These are phyloP conservation scores for Pyrenophora teres DNA, from an alignment of 2,329 filamentous ascomycete genomes.

Conservation along the genomic window DNA sequence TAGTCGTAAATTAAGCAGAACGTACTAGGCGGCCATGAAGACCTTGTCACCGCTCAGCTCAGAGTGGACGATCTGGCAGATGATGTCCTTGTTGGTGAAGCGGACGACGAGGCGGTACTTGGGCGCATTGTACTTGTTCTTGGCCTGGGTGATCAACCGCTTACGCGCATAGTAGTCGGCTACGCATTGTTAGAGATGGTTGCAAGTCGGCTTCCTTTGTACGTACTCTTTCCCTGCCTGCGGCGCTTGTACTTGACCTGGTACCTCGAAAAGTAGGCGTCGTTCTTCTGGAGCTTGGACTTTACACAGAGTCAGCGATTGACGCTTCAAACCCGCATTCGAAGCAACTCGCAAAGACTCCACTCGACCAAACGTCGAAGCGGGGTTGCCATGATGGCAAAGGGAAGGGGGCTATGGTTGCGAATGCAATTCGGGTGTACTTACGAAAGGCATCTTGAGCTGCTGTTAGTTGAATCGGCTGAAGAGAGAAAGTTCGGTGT, in stretches of 20 bases:
- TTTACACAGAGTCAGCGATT: constrained; percentile 98
- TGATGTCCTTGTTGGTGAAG: constrained; percentile 99
- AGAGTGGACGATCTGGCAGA: constrained; percentile 94
- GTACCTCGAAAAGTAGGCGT: constrained; percentile 99
- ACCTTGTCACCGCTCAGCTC: constrained; percentile 99
- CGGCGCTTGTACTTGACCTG: constrained; percentile 99
- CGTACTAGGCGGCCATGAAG: constrained; percentile 58
- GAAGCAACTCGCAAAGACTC: constrained; percentile 87
- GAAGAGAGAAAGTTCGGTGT: constrained; percentile 30
- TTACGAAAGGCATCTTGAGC: constrained; percentile 56
- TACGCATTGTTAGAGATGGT: constrained; percentile 64
- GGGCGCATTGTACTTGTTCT: constrained; percentile 99
- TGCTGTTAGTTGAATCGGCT: constrained; percentile 37
- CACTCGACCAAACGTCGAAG: constrained; percentile 36
- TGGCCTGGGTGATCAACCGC: constrained; percentile 99
- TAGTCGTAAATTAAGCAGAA: background rate
- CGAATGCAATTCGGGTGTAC: constrained; percentile 36
- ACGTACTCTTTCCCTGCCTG: constrained; percentile 96
- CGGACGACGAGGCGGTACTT: constrained; percentile 99
- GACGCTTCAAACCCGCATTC: constrained; percentile 85
- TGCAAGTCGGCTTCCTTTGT: background rate
- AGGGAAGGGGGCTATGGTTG: constrained; percentile 10
- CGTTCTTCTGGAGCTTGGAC: constrained; percentile 97
- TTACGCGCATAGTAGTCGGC: constrained; percentile 99
- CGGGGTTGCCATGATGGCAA: constrained; percentile 33